phyloP scores from a whole-genome alignment of 805 yeast species.

The Tetrapisispora taiwanensis region DNA sequence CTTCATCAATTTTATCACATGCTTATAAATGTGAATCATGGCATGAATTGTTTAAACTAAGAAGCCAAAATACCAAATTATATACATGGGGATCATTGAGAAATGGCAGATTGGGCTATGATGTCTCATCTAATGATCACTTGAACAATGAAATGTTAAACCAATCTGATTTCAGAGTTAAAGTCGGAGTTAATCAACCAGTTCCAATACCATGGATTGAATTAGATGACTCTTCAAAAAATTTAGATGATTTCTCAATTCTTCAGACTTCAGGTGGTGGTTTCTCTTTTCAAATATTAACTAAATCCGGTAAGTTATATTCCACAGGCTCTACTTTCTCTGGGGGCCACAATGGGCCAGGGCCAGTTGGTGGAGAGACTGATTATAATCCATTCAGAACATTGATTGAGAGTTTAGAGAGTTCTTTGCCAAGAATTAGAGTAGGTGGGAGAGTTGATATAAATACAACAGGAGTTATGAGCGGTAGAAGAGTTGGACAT shows the following conservation, averaged over 20 bases:
- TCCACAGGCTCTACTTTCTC: constrained; percentile 41
- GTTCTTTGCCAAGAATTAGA: constrained; percentile 12
- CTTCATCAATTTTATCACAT: constrained; percentile 17
- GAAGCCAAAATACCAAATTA: constrained; percentile 16
- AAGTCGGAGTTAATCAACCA: constrained; percentile 24
- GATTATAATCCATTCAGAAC: constrained; percentile 30
- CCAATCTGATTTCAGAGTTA: constrained; percentile 16
- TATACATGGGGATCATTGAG: constrained; percentile 29
- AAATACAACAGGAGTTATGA: constrained; percentile 16
- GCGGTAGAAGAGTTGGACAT: constrained; percentile 3
- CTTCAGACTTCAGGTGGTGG: constrained; percentile 49
- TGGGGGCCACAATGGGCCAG: constrained; percentile 35
- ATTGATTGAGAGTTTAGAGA: constrained; percentile 17
- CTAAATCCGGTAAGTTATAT: constrained; percentile 45
- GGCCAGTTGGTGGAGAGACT: constrained; percentile 26
- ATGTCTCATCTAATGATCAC: constrained; percentile 15
- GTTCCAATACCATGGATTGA: constrained; percentile 23
- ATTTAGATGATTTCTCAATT: constrained; percentile 12
- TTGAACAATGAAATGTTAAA: constrained; percentile 13
- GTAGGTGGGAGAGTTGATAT: constrained; percentile 12
- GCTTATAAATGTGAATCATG: constrained; percentile 14
- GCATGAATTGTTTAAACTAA: constrained; percentile 18
- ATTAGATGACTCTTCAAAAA: constrained; percentile 2
- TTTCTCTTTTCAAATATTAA: constrained; percentile 48
- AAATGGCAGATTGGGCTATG: constrained; percentile 27